phyloP scores from a whole-genome alignment of 257 asterid species.

The Solanum corneliomulleri region DNA sequence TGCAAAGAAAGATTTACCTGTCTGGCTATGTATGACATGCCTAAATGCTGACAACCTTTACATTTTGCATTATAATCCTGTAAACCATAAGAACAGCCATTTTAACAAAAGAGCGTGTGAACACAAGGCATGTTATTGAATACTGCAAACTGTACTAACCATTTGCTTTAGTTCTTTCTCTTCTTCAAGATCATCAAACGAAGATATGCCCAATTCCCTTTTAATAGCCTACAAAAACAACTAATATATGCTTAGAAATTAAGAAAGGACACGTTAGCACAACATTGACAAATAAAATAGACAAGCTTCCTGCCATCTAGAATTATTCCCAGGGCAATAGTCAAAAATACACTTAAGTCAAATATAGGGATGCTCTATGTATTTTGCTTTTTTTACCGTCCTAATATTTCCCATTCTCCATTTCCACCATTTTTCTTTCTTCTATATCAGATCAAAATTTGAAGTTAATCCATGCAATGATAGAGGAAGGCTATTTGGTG shows the following conservation, averaged over 20 bases:
- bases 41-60: constrained; percentile 74
- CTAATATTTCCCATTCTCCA: not conserved
- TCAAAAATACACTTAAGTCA: not conserved
- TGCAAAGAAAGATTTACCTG: constrained; percentile 34
- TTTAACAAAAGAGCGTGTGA: not conserved
- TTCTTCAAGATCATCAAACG: constrained; percentile 71
- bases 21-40: constrained; percentile 75
- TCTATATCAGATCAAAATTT: not conserved
- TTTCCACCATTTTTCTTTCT: not conserved
- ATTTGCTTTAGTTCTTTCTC: constrained; percentile 83
- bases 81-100: not conserved
- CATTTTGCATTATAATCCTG: constrained; percentile 93
- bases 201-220: constrained; percentile 71
- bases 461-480: not conserved
- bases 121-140: not conserved
- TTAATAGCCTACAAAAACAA: constrained; percentile 47
- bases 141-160: constrained; percentile 32
- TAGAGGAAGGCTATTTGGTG: not conserved
- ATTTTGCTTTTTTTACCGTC: not conserved
- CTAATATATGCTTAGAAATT: not conserved
- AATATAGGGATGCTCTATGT: not conserved
- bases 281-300: not conserved
- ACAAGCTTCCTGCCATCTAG: not conserved
- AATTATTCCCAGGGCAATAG: not conserved
- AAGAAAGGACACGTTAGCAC: not conserved